These are phyloP conservation scores for Zygnema circumcarinatum DNA, from an alignment of 139 green algal species.

Conservation along the genomic window DNA sequence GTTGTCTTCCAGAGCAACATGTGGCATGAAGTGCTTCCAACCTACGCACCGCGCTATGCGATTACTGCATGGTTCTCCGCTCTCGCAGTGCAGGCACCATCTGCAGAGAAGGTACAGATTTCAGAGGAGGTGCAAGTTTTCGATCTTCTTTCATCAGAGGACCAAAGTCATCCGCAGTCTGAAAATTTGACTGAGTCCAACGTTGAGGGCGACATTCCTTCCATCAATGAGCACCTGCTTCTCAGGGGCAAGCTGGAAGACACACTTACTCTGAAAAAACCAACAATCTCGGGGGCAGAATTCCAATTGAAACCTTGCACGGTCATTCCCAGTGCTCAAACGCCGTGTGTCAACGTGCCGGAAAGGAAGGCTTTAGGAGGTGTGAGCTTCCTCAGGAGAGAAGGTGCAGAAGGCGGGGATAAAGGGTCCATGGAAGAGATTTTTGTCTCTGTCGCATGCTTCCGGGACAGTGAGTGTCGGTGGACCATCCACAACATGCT, in stretches of 20 bases:
- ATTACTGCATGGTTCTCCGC: conserved; percentile 75
- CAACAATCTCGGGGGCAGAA: conserved; percentile 4
- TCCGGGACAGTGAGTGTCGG: conserved; percentile 75
- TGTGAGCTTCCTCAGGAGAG: background rate
- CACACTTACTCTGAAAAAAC: background rate
- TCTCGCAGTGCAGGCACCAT: background rate
- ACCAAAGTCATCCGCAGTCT: too few species aligned
- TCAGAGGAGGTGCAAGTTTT: background rate
- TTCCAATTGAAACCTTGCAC: background rate
- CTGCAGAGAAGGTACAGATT: background rate
- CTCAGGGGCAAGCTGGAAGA: background rate
- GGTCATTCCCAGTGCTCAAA: too few species aligned
- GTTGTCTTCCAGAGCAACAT: conserved; percentile 74
- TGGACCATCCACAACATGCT: conserved; percentile 76
- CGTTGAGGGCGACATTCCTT: background rate
- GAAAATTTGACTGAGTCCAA: background rate
- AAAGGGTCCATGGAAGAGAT: conserved; percentile 58
- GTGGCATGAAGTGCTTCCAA: conserved; percentile 77
- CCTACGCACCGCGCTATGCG: conserved; percentile 64
- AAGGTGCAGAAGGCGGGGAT: background rate
- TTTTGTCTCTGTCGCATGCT: conserved; percentile 79
- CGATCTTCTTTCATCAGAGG: background rate
- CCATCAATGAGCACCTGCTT: background rate
- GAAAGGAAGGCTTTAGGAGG: background rate
- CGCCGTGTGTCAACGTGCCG: background rate